phyloP scores from a whole-genome alignment of 2,329 filamentous ascomycete genomes.

The Aspergillus neoniger region DNA sequence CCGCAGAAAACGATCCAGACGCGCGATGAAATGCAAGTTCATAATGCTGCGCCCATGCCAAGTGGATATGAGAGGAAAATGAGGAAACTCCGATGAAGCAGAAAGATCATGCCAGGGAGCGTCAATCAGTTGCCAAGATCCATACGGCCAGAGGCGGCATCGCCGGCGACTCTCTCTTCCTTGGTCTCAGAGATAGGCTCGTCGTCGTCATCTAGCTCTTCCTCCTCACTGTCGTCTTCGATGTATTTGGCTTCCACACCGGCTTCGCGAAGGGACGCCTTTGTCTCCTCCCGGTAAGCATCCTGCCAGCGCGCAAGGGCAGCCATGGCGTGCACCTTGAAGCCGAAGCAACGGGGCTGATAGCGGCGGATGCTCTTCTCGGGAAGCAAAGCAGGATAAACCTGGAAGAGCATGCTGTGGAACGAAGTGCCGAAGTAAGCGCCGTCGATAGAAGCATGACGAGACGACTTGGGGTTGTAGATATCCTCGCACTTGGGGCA shows the following conservation, averaged over 20 bases:
- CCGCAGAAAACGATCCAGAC: constrained; percentile 3
- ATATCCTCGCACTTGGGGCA: constrained; percentile 96
- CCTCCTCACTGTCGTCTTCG: constrained; percentile 66
- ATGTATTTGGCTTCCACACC: constrained; percentile 75
- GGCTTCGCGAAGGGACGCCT: constrained; percentile 68
- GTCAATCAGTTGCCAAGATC: constrained; percentile 35
- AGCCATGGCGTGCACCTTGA: constrained; percentile 89
- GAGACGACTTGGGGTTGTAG: constrained; percentile 97
- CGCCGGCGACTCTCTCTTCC: constrained; percentile 28
- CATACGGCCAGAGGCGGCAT: constrained; percentile 40
- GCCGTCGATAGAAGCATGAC: constrained; percentile 92
- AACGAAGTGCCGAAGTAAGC: constrained; percentile 98
- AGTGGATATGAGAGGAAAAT: neutral
- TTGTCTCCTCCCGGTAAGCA: constrained; percentile 76
- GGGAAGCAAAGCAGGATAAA: constrained; percentile 88
- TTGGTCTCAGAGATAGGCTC: constrained; percentile 26
- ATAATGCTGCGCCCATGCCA: neutral
- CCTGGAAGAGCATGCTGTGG: constrained; percentile 98
- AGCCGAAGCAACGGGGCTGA: constrained; percentile 87
- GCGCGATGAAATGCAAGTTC: neutral
- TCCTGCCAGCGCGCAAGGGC: constrained; percentile 91
- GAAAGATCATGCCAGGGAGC: neutral
- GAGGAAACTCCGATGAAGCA: constrained; percentile 2
- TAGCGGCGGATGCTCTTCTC: constrained; percentile 84
- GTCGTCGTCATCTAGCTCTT: constrained; percentile 46